A percentile compares a stretch with the other conserved stretches of the same genome.
phyloP scores from a whole-genome alignment of 305 asterid genomes.

The Fraxinus dipetala region DNA sequence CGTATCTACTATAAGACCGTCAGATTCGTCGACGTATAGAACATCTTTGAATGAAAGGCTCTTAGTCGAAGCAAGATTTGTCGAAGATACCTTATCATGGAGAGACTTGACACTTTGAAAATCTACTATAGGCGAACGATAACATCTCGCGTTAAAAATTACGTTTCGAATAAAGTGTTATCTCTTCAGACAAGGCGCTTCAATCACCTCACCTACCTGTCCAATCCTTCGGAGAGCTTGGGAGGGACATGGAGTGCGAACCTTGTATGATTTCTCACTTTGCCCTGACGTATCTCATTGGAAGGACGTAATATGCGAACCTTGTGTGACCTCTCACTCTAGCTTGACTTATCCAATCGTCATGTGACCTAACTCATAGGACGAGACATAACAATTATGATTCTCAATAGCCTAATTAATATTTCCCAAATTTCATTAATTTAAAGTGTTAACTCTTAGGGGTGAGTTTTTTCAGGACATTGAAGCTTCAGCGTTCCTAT shows the following conservation, averaged over 20 bases:
- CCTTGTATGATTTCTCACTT: not conserved
- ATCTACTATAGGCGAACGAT: not conserved
- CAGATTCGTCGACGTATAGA: no score
- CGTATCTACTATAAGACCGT: no score
- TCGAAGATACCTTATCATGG: not conserved
- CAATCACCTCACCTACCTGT: not conserved
- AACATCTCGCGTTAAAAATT: not conserved
- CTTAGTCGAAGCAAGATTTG: not conserved
- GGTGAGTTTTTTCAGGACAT: not conserved
- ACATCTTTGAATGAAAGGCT: not conserved
- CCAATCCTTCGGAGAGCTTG: not conserved
- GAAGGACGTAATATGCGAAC: not conserved
- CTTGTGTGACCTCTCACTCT: not conserved
- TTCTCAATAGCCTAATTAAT: not conserved
- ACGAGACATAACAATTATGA: not conserved
- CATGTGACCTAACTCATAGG: not conserved
- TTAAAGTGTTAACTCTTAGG: not conserved
- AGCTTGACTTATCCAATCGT: not conserved
- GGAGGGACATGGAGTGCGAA: not conserved
- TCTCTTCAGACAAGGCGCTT: not conserved
- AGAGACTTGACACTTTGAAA: not conserved
- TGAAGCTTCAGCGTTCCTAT: not conserved
- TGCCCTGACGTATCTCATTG: not conserved
- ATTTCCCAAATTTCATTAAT: not conserved
- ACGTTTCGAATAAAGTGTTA: not conserved